Conservation (phyloP, 257 asterid genomes). For the Dorcoceras hygrometricum region DNA sequence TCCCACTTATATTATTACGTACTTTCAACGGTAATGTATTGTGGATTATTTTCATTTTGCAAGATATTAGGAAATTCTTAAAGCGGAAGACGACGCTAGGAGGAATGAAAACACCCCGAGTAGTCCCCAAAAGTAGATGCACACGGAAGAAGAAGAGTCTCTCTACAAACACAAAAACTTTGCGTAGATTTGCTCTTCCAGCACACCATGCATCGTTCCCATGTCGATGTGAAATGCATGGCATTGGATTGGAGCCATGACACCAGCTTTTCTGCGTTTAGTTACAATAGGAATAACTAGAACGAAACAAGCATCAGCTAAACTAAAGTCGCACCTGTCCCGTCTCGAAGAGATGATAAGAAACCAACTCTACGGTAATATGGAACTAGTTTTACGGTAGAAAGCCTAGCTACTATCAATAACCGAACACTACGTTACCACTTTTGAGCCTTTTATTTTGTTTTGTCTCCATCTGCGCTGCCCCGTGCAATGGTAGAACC, state of each 20-base stretch:
- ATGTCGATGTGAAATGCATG: background rate
- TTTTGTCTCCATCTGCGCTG: slow-evolving; percentile 44
- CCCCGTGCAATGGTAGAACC: slow-evolving; percentile 34
- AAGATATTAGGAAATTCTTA: background rate
- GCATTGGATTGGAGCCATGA: background rate
- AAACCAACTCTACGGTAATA: background rate
- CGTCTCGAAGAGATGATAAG: background rate
- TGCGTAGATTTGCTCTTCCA: background rate
- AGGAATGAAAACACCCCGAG: background rate
- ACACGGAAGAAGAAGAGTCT: background rate
- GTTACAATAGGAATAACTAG: background rate
- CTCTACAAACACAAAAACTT: background rate
- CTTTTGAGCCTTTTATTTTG: slow-evolving; percentile 33
- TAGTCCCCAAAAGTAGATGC: background rate
- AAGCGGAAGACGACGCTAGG: background rate
- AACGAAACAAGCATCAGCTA: background rate
- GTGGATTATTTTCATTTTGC: too few species aligned
- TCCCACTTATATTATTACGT: too few species aligned
- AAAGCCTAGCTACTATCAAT: background rate
- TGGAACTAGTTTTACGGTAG: background rate
- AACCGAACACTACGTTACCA: background rate
- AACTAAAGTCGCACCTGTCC: background rate
- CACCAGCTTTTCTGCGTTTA: background rate
- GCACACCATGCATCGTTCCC: background rate
- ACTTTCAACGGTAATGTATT: too few species aligned